Evolutionary conservation across 2,329 filamentous ascomycete species (phyloP), one percentile per base, ranked within the genome.

Genomic region (Aspergillus sp.): DNA sequence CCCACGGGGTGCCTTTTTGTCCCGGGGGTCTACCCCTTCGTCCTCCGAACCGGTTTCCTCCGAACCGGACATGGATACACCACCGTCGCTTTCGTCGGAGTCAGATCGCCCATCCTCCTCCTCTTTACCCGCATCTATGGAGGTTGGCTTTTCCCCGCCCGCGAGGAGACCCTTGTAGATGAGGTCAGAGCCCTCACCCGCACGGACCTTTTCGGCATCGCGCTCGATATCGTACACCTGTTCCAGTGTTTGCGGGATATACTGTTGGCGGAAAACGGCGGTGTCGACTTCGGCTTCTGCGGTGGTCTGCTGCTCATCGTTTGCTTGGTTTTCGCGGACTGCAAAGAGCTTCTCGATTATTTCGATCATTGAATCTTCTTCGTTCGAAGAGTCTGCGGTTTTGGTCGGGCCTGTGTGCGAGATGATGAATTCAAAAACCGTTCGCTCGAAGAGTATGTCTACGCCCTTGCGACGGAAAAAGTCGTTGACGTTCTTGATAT

Each of bases 211-310:
- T 57, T 88, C 83, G 2, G 83, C 87, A 57, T 97, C 93, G 57
- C 90, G 85, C 68, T 97, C 93, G 43, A 95, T 83, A 63, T 98
- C 90, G 66, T 96, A 96, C 4, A 98, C 91, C 62, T 98, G 88
- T 56, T 97, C 87, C 39, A 98, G 76, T 0, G 87, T 97, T 67
- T 95, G 90, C 0, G 93, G 93, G 44, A 98, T 97, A 66, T 94
- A 98, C 66, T 96, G 88, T 60, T 95, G 86, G 58, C 91, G 80
- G 73, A 96, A 98, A 4, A 97, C 93, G 55, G 93, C 87, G 48
- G 89, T 88, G 58, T 95, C 87, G 7, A 91, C 81, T 12, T 81
- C 73, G 45, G 82, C 81, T 19, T 81, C 73, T 45, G 82, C 64
- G 1, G 63, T 66, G 2, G 69, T 70, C 5, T 71, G 72, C 39